Evolutionary conservation across 2,329 filamentous ascomycete genomes (phyloP), one percentile per base, ranked within the genome.

Genomic region (Clarireedia hainanense): DNA sequence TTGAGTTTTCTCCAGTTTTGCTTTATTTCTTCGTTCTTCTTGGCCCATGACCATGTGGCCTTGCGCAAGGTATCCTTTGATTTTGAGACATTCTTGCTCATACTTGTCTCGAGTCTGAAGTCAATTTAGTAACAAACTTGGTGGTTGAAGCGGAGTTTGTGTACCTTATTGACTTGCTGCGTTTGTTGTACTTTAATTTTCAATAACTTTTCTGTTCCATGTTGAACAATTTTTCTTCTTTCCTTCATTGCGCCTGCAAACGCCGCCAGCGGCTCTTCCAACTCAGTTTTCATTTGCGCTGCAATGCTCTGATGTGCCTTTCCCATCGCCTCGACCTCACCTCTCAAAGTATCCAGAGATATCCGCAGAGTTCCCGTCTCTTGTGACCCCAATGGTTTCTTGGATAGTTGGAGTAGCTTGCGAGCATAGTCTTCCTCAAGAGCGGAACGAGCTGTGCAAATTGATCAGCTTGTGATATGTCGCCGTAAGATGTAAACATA

Each of bases 1-100:
- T 70, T 99, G 94, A 1, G 94, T 97, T 80, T 99, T 99, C 72
- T 99, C 94, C 45, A 99, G 80, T 73, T 96, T 97, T 23, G 92
- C 91, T 74, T 99, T 99, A 73, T 99, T 99, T 74, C 96, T 96
- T 27, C 94, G 84, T 75, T 99, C 94, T 70, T 99, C 94, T 66
- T 99, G 94, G 14, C 94, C 94, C 94, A 99, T 99, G 57, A 99
- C 94, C 94, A 99, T 99, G 70, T 99, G 95, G 9, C 94, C 94
- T 72, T 99, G 94, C 4, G 95, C 94, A 4, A 99, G 82, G 68
- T 99, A 99, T 40, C 94, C 94, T 73, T 99, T 99, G 71, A 99
- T 97, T 70, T 96, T 94, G 46, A 99, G 78, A 69, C 92, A 97
- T 65, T 99, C 95, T 72, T 99, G 92, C 73, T 99, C 94, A 70